phyloP scores from a whole-genome alignment of 768 basidiomycete species.

The Clitopilus passeckerianus region DNA sequence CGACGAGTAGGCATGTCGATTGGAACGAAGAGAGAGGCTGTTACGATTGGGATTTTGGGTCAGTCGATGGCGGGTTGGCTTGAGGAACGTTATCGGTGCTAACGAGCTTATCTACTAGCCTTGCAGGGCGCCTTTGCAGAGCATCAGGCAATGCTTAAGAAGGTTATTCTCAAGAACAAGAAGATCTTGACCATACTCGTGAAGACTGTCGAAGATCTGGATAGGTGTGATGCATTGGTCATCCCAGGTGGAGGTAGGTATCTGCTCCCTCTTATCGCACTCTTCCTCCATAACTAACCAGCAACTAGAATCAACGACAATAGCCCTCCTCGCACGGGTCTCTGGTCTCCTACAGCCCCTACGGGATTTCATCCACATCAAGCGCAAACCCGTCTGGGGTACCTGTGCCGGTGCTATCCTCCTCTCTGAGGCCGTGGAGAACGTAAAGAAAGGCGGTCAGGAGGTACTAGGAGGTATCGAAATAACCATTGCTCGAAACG shows the following conservation, averaged over 20 bases:
- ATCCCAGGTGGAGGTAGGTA: constrained; percentile 85
- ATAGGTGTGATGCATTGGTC: constrained; percentile 75
- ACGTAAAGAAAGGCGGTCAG: constrained; percentile 83
- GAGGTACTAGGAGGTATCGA: constrained; percentile 80
- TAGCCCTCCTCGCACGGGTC: constrained; percentile 68
- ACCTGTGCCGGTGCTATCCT: constrained; percentile 96
- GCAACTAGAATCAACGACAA: constrained; percentile 81
- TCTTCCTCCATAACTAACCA: neutral
- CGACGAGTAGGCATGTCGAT: constrained; percentile 5
- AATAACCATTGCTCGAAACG: constrained; percentile 79
- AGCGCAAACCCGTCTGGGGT: constrained; percentile 81
- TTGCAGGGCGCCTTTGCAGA: constrained; percentile 93
- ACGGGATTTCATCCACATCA: constrained; percentile 62
- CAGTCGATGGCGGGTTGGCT: neutral
- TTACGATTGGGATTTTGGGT: constrained; percentile 49
- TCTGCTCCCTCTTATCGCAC: neutral
- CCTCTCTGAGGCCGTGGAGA: constrained; percentile 67
- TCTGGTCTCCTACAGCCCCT: constrained; percentile 81
- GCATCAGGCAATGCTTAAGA: constrained; percentile 70
- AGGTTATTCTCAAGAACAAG: constrained; percentile 35
- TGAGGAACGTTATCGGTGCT: neutral
- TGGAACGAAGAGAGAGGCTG: constrained; percentile 10
- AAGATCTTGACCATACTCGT: constrained; percentile 54
- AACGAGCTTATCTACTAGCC: constrained; percentile 38
- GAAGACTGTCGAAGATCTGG: constrained; percentile 70